Evolutionary conservation across 345 rosid species (phyloP), one percentile per base, ranked within the genome.

Genomic region (Gossypium anomalum): DNA sequence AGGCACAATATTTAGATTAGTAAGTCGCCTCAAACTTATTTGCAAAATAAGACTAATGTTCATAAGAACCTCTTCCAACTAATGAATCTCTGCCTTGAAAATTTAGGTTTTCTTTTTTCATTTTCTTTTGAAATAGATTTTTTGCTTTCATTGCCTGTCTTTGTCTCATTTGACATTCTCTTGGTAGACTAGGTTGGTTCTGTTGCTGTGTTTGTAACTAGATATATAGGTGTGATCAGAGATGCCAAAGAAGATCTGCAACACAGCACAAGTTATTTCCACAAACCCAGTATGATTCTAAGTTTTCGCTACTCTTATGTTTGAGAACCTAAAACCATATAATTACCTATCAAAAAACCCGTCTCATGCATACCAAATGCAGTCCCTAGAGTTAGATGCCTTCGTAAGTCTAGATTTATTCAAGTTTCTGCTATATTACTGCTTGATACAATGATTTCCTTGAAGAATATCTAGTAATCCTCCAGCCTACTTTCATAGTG

Each of bases 1-100:
- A 0, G 97, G 98, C 69, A 95, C 97, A 60, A 89, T 94, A 77
- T 89, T 92, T 56, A 97, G 98, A 80, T 82, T 94, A 71, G 98
- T 92, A 76, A 77, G 89, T 82, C 79, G 38, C 44, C 78, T 55
- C 59, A 55, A 67, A 59, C 38, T 47, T 48, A 19, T 78, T 14
- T 7, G 1, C 23, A 51, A 16, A 67, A 52, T 29, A 69, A 69
- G 25, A 27, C 25, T 27, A 22, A 16, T 27, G 25, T 49, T 48
- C 25, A 16, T 69, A 53, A 23, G 60, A 69, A 69, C 25, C 15
- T 27, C 9, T 69, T 51, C 43, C 57, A 8, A 14, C 72, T 23
- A 49, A 23, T 47, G 72, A 41, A 23, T n/a, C 22, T 49, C 44
- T 68, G 53, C 44, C 58, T 51, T 22, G 23, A 25, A 14, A 20